A percentile compares a stretch with the other conserved stretches of the same genome.
These are phyloP conservation scores for Scedosporium dehoogii DNA, from an alignment of 2,329 filamentous ascomycete genomes.

Conservation along the genomic window DNA sequence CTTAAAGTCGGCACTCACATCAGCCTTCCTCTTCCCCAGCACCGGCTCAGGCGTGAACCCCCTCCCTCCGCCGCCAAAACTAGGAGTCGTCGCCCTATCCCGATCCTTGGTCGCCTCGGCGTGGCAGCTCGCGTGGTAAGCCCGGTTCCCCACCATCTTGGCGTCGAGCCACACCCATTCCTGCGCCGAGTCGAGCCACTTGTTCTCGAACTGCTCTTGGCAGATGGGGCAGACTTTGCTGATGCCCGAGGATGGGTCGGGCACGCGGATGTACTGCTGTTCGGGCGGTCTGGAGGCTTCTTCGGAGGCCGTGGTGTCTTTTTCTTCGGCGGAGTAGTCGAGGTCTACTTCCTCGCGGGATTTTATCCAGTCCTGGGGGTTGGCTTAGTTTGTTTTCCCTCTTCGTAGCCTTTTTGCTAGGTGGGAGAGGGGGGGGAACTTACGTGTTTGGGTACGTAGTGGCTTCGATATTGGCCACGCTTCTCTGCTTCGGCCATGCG, in stretches of 20 bases:
- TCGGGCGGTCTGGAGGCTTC: conserved; percentile 38
- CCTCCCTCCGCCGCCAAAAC: conserved; percentile 56
- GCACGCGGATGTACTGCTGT: conserved; percentile 70
- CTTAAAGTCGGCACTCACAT: background rate
- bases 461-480: conserved; percentile 81
- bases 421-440: conserved; percentile 23
- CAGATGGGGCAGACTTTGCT: conserved; percentile 86
- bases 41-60: conserved; percentile 30
- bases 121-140: conserved; percentile 87
- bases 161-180: conserved; percentile 98
- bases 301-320: conserved; percentile 24
- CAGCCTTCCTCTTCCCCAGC: conserved; percentile 10
- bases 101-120: conserved; percentile 66
- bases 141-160: conserved; percentile 62
- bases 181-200: conserved; percentile 85
- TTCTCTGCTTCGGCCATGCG: conserved; percentile 79
- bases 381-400: too few species aligned
- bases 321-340: conserved; percentile 31
- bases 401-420: conserved; percentile 19
- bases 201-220: conserved; percentile 87
- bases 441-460: conserved; percentile 86
- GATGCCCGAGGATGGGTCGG: conserved; percentile 63
- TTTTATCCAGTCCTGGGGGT: conserved; percentile 67
- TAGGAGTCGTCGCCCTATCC: conserved; percentile 26
- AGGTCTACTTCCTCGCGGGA: conserved; percentile 72